A percentile compares a stretch with the other conserved stretches of the same genome.
phyloP scores from a whole-genome alignment of 2,329 filamentous ascomycete species.

The Apiospora sp. region DNA sequence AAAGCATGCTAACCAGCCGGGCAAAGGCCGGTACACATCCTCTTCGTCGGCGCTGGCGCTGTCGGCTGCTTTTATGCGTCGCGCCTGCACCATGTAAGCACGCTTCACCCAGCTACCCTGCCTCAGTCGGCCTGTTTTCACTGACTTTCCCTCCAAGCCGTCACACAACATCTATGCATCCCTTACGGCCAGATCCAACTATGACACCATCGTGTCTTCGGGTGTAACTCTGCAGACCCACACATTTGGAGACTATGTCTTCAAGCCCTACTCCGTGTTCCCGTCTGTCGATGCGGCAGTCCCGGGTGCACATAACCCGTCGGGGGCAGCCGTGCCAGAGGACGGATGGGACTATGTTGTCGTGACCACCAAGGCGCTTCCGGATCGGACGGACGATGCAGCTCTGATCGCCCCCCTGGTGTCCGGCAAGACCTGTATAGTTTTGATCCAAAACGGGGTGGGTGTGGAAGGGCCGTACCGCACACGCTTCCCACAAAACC shows the following conservation, averaged over 20 bases:
- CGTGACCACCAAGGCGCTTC: conserved; percentile 75
- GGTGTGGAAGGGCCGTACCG: conserved; percentile 74
- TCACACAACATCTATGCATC: conserved; percentile 65
- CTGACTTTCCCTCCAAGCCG: conserved; percentile 46
- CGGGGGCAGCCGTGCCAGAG: neutral
- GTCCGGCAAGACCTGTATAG: conserved; percentile 60
- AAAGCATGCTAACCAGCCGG: neutral
- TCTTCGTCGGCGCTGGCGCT: conserved; percentile 75
- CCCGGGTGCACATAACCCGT: conserved; percentile 33
- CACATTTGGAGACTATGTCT: conserved; percentile 72
- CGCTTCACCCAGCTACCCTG: conserved; percentile 12
- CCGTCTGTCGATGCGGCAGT: conserved; percentile 65
- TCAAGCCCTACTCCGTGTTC: conserved; percentile 68
- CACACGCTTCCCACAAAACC: conserved; percentile 64
- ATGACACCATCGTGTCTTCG: conserved; percentile 64
- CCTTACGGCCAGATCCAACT: conserved; percentile 78
- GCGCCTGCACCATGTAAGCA: conserved; percentile 65
- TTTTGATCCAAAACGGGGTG: conserved; percentile 75
- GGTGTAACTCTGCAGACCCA: conserved; percentile 72
- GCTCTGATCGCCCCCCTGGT: conserved; percentile 68
- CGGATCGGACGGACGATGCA: conserved; percentile 69
- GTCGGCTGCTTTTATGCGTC: conserved; percentile 79
- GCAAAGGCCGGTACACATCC: conserved; percentile 60
- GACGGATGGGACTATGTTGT: conserved; percentile 69
- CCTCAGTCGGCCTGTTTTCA: neutral